Evolutionary conservation across 306 rosid species (phyloP), one percentile per base, ranked within the genome.

Genomic region (Prinsepia uniflora): DNA sequence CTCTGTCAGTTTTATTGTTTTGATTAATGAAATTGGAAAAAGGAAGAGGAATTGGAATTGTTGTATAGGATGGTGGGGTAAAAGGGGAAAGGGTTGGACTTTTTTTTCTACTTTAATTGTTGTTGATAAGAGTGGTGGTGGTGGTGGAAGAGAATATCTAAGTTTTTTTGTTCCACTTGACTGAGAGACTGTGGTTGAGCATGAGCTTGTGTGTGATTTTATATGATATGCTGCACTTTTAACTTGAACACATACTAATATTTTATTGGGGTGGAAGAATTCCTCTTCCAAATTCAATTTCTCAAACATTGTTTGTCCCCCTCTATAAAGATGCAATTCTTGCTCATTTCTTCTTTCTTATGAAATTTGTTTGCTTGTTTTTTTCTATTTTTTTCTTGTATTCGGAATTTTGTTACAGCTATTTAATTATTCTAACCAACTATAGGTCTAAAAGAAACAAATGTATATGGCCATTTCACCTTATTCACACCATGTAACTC

Each of bases 51-150:
- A 74, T 46, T 62, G 67, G 65, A 67, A 67, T 63, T 72, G 79
- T 12, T 81, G 85, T 81, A 81, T 69, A 81, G 81, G 68, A 63
- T 63, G 68, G 63, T 63, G 72, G 72, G 19, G 67, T 34, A 30
- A 12, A 30, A 24, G 17, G 70, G 59, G 52, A 70, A 68, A 64
- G 56, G 46, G 17, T n/a, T 11, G 44, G 65, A 56, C 42, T 72
- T 73, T 67, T 67, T 50, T 72, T 12, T 67, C 53, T 52, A 47
- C 24, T 20, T 34, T 45, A 72, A 17, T 56, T 77, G 56, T 67
- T 72, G 47, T 71, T 58, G 71, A 69, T 75, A 56, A 63, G 10
- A 24, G 30, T 24, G 46, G 11, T 6, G 24, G 30, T 30, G 78
- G 68, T 62, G 10, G 50, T 67, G 4, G 67, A 20, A 76, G 81